phyloP scores from a whole-genome alignment of 2,329 filamentous ascomycete species.

The Periconia macrospinosa region DNA sequence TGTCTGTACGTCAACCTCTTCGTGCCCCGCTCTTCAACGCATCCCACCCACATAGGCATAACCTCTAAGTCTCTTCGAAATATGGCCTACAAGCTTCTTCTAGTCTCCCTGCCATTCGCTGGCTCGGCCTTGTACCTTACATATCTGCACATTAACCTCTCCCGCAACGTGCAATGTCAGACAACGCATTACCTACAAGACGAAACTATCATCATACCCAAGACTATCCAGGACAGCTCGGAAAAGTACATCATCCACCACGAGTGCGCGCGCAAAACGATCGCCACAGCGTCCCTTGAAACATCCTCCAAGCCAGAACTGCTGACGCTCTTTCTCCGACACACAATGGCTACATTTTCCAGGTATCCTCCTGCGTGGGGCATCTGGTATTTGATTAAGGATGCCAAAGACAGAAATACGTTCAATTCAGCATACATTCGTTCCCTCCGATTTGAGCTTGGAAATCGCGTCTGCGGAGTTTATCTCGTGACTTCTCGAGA shows the following conservation, averaged over 20 bases:
- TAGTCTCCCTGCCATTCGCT: conserved; percentile 1
- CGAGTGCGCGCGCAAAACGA: conserved; percentile 1
- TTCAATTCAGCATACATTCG: neutral
- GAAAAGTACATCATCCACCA: conserved; percentile 3
- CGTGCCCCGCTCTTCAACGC: no score
- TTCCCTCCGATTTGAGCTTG: neutral
- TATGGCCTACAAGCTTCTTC: conserved; percentile 3
- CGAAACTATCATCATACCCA: neutral
- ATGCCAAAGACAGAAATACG: neutral
- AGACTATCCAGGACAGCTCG: neutral
- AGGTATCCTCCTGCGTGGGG: conserved; percentile 2
- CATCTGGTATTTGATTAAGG: conserved; percentile 4
- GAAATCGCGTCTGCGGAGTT: conserved; percentile 4
- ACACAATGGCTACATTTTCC: conserved; percentile 6
- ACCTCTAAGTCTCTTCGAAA: neutral
- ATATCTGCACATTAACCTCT: conserved; percentile 3
- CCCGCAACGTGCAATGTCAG: conserved; percentile 1
- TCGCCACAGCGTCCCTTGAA: neutral
- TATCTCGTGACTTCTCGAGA: conserved; percentile 1
- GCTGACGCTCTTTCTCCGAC: conserved; percentile 3
- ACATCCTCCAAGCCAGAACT: neutral
- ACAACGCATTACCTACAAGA: conserved; percentile 3
- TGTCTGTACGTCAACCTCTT: no score
- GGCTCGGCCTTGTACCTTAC: conserved; percentile 2
- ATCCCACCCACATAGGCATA: no score